A percentile compares a stretch with the other conserved stretches of the same genome.
Evolutionary conservation across 208 protist genomes (phyloP).

Genomic region (Trypanosoma brucei): DNA sequence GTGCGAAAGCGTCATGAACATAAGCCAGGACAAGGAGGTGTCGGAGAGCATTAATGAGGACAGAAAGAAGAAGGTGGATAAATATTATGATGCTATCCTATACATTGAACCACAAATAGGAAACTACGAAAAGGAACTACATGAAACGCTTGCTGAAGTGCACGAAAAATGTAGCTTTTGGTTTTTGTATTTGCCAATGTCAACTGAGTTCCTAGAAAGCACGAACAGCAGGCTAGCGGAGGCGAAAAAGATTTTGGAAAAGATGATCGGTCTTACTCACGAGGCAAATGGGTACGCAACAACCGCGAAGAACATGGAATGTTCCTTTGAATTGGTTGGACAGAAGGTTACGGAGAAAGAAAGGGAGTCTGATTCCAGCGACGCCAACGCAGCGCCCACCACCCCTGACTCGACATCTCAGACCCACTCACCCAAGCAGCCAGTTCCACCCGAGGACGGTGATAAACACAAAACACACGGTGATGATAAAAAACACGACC

Average conservation of each 20-base stretch:
- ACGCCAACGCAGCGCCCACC: too few relatives aligned
- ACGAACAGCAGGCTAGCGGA: background rate
- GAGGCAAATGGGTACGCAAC: background rate
- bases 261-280: background rate
- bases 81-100: background rate
- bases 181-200: background rate
- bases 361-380: too few relatives aligned
- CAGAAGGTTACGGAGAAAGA: too few relatives aligned
- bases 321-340: too few relatives aligned
- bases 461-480: too few relatives aligned
- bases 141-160: background rate
- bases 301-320: background rate
- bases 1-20: background rate
- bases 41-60: background rate
- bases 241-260: background rate
- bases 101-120: background rate
- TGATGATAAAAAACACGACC: too few relatives aligned
- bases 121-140: background rate
- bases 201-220: background rate
- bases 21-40: background rate
- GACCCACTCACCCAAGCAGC: too few relatives aligned
- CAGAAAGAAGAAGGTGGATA: background rate
- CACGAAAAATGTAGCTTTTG: background rate
- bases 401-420: too few relatives aligned
- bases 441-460: too few relatives aligned